A percentile compares a stretch with the other conserved stretches of the same genome.
Evolutionary conservation across 352 stramenopile species (phyloP).

Genomic region (Phytophthora lateralis): DNA sequence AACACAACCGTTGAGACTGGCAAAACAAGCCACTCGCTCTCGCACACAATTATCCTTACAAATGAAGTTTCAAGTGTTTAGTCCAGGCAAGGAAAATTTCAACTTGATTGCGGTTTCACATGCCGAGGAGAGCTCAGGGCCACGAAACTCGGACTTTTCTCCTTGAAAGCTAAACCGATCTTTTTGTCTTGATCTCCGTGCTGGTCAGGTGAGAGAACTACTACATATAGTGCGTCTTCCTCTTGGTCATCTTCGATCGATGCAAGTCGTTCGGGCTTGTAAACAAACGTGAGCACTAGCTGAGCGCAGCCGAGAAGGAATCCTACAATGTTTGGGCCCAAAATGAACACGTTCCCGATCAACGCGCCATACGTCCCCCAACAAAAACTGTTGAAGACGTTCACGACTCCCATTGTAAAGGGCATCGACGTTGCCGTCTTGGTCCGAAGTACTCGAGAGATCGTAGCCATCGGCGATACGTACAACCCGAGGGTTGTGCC

Average conservation of each 20-base stretch:
- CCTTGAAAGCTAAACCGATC: background rate
- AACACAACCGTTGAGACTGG: too few species aligned
- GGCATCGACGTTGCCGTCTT: conserved; percentile 33
- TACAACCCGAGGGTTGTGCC: conserved; percentile 58
- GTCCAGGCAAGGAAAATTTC: too few species aligned
- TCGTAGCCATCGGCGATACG: conserved; percentile 53
- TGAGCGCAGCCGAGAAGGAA: conserved; percentile 38
- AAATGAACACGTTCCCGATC: conserved; percentile 34
- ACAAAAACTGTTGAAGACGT: conserved; percentile 30
- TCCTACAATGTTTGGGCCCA: conserved; percentile 43
- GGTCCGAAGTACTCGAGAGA: conserved; percentile 35
- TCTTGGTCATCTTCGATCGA: background rate
- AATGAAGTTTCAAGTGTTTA: too few species aligned
- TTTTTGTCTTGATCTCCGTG: conserved; percentile 11
- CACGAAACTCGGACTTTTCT: conserved; percentile 20
- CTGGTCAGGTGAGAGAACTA: conserved; percentile 14
- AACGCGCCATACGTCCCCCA: conserved; percentile 24
- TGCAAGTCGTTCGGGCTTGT: conserved; percentile 26
- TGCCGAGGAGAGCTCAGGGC: conserved; percentile 16
- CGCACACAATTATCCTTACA: too few species aligned
- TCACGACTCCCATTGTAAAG: conserved; percentile 31
- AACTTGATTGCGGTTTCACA: background rate
- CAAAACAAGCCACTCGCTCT: too few species aligned
- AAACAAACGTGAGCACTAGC: conserved; percentile 47
- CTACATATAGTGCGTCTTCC: background rate